Percentiles rank a stretch among this genome's conserved stretches.
These are phyloP conservation scores for Cladosporium oxysporum DNA, from an alignment of 2,329 filamentous ascomycete genomes.

Conservation along the genomic window DNA sequence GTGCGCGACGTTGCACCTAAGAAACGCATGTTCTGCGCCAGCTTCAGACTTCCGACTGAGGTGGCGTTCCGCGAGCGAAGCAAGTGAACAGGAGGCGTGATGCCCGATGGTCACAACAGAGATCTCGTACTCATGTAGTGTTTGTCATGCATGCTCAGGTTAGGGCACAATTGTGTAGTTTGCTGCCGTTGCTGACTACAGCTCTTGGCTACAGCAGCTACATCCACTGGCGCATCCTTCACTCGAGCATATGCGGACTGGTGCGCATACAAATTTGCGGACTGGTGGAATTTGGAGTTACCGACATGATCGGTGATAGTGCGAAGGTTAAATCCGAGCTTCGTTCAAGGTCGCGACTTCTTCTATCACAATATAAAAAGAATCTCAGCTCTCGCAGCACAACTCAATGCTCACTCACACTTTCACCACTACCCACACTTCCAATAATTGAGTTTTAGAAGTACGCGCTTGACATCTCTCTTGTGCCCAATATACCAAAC, in stretches of 20 bases:
- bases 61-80: constrained; percentile 68
- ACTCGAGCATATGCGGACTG: no score
- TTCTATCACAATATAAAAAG: not conserved
- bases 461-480: not conserved
- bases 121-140: not conserved
- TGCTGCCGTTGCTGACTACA: not conserved
- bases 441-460: not conserved
- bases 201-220: not conserved
- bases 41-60: constrained; percentile 77
- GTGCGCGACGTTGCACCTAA: constrained; percentile 88
- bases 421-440: not conserved
- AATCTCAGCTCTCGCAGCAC: not conserved
- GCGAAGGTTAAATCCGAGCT: not conserved
- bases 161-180: not conserved
- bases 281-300: not conserved
- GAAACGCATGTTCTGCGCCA: constrained; percentile 96
- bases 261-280: no score
- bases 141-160: not conserved
- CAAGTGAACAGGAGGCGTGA: not conserved
- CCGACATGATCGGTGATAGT: not conserved
- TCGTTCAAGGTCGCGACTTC: not conserved
- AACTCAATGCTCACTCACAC: not conserved
- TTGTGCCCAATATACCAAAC: no score
- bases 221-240: not conserved
- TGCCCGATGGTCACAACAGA: not conserved